Evolutionary conservation across 2,329 filamentous ascomycete species (phyloP), one percentile per base, ranked within the genome.

Genomic region (Tricladium varicosporioides): DNA sequence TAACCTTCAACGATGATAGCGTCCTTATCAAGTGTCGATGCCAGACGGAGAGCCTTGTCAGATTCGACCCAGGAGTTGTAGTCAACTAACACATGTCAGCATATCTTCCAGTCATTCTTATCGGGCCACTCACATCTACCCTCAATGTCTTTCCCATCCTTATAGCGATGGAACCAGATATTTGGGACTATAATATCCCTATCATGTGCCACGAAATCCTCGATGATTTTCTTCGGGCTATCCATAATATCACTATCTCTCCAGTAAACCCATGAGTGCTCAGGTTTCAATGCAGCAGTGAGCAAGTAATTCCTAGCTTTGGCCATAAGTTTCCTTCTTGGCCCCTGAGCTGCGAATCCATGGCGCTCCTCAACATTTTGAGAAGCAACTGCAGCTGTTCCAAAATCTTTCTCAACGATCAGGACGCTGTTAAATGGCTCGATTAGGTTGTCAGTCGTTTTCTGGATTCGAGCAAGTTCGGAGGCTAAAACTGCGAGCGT

Each of bases 1-100:
- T 99, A 99, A 89, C 89, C 94, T 81, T 99, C 94, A 19, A 91
- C 94, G 31, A 99, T 80, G 57, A 99, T 81, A 18, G 89, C 80
- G 67, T 97, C 86, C 70, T 91, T 92, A 64, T 88, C 82, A 16
- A 97, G 80, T 53, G 78, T 84, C 5, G 81, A 77, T n/a, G 87
- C 80, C 53, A 97, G 81, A 68, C 86, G 88, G 58, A 88, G 83
- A 48, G 83, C 92, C 73, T 93, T 89, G 51, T 92, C 87, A 9
- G 93, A 93, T 76, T 99, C 94, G 66, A 96, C 84, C 94, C 94
- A 99, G 1, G 94, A 97, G 75, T 99, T 99, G 78, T 99, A 99
- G 73, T 99, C 94, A 71, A 97, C 91, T 94, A 60, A 36, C 33
- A 18, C 22, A 13, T n/a, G 44, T 67, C 33, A 67, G 63, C 33